Evolutionary conservation across 805 yeast genomes (phyloP).

Genomic region (Cyberlindnera japonica): DNA sequence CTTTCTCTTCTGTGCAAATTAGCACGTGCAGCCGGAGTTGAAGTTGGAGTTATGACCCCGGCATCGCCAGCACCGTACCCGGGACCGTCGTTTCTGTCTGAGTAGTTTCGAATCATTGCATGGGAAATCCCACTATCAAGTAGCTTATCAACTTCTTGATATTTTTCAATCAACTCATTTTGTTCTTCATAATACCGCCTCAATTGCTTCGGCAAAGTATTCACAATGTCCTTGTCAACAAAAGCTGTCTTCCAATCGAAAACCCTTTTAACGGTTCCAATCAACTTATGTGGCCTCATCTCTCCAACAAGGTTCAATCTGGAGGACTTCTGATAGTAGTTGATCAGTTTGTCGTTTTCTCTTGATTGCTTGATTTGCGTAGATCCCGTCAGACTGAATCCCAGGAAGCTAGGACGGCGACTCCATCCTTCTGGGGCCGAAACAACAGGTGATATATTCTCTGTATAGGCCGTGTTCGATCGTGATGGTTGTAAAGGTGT

Average conservation of each 20-base stretch:
- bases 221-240: constrained; percentile 25
- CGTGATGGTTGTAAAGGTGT: background rate
- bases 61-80: too few species aligned
- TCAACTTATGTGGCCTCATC: constrained; percentile 44
- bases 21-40: too few species aligned
- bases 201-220: constrained; percentile 28
- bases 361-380: constrained; percentile 18
- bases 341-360: constrained; percentile 21
- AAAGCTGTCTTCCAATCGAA: constrained; percentile 37
- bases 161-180: constrained; percentile 55
- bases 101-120: constrained; percentile 58
- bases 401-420: constrained; percentile 10
- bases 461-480: too few species aligned
- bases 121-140: constrained; percentile 69
- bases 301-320: constrained; percentile 28
- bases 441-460: too few species aligned
- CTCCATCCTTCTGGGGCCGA: background rate
- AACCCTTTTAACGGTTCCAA: constrained; percentile 39
- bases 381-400: constrained; percentile 19
- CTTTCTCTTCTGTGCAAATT: constrained; percentile 27
- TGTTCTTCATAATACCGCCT: constrained; percentile 51
- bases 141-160: constrained; percentile 56
- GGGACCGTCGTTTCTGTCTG: constrained; percentile 23
- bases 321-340: constrained; percentile 18
- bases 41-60: too few species aligned